phyloP scores from a whole-genome alignment of 2,329 filamentous ascomycete genomes.

The Rutstroemia sp. region DNA sequence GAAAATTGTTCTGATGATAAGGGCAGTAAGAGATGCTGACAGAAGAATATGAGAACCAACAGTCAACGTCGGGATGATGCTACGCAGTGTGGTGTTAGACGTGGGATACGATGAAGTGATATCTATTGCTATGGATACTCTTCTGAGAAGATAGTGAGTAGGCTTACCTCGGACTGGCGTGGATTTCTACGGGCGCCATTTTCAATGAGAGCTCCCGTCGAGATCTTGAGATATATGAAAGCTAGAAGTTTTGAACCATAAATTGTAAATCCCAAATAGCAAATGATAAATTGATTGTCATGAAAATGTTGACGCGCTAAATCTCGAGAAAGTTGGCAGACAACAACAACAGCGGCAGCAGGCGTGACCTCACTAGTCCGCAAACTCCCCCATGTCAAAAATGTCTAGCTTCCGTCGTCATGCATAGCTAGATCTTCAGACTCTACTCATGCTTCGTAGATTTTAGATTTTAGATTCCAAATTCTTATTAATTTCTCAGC shows the following conservation, averaged over 20 bases:
- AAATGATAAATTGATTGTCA: background rate
- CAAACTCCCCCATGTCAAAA: background rate
- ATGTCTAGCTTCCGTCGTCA: background rate
- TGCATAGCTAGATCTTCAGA: background rate
- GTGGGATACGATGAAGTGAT: background rate
- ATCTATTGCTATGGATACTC: background rate
- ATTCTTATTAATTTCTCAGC: background rate
- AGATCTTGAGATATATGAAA: background rate
- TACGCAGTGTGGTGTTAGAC: conserved; percentile 2
- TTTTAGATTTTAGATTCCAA: background rate
- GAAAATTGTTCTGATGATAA: conserved; percentile 21
- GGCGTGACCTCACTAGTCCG: background rate
- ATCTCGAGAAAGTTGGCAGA: too few species aligned
- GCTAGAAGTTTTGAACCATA: too few species aligned
- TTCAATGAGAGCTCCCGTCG: background rate
- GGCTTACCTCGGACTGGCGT: conserved; percentile 5
- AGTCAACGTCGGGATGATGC: conserved; percentile 13
- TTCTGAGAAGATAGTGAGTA: background rate
- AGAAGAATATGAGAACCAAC: conserved; percentile 15
- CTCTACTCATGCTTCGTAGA: background rate
- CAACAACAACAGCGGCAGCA: background rate
- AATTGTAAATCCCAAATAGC: too few species aligned
- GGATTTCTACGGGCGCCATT: conserved; percentile 10
- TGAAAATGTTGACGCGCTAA: background rate
- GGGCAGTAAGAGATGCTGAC: conserved; percentile 15